These are phyloP conservation scores for Alloteropsis angusta DNA, from an alignment of 202 grass and related monocot species.

Conservation along the genomic window DNA sequence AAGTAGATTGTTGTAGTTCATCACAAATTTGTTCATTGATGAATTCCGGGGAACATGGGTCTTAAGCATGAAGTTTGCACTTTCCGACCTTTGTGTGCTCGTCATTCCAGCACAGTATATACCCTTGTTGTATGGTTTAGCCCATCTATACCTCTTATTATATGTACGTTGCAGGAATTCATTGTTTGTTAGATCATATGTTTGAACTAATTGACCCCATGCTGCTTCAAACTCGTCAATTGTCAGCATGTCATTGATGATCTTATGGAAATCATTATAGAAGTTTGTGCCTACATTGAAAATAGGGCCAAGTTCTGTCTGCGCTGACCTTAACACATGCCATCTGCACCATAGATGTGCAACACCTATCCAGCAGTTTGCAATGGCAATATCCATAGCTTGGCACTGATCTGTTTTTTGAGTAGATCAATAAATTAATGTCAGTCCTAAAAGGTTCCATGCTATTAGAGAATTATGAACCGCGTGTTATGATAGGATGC, in stretches of 20 bases:
- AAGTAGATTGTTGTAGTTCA: background rate
- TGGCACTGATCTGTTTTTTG: background rate
- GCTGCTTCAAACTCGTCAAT: background rate
- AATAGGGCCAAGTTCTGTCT: background rate
- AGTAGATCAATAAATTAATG: no score
- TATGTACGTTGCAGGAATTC: background rate
- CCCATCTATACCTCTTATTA: background rate
- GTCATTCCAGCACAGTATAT: background rate
- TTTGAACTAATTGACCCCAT: no score
- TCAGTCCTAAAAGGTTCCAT: no score
- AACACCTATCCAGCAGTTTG: background rate
- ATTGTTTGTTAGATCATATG: background rate
- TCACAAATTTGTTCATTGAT: background rate
- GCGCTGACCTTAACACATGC: background rate
- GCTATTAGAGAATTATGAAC: no score
- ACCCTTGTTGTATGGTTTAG: background rate
- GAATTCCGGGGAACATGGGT: background rate
- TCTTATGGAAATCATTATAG: background rate
- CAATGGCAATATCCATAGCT: background rate
- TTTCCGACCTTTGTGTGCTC: background rate
- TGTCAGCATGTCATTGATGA: background rate
- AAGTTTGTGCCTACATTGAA: background rate
- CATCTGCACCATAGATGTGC: background rate
- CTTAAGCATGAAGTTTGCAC: background rate
- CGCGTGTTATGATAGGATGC: no score